Evolutionary conservation across 371 early-diverging fungal genomes (phyloP).

Genomic region (Apophysomyces sp.): DNA sequence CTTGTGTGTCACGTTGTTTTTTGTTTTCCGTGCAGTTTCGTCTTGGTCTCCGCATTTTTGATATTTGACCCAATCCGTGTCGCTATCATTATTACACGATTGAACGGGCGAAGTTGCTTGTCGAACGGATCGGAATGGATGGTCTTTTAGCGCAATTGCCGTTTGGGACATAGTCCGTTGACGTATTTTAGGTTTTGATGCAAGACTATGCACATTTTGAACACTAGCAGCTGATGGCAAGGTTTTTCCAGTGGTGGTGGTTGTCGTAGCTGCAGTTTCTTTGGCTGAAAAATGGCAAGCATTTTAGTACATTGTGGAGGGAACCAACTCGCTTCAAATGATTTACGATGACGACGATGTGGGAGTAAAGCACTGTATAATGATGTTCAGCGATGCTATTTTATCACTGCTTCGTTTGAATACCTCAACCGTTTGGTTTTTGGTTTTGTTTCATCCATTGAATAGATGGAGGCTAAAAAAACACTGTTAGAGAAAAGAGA

Average conservation of each 20-base stretch:
- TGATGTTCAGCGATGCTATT: neutral
- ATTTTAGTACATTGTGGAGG: neutral
- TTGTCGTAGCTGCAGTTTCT: neutral
- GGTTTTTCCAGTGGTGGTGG: neutral
- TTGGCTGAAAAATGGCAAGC: neutral
- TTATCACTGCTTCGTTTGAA: neutral
- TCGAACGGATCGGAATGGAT: neutral
- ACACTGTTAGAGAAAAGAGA: neutral
- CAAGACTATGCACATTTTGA: neutral
- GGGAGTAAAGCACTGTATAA: neutral
- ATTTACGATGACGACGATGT: neutral
- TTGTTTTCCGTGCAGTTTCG: constrained; percentile 10
- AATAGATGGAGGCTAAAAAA: neutral
- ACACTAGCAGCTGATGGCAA: neutral
- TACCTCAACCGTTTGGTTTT: neutral
- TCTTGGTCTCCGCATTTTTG: neutral
- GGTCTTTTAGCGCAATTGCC: neutral
- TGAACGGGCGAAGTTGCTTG: neutral
- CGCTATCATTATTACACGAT: neutral
- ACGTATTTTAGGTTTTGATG: constrained; percentile 3
- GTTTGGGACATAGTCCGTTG: constrained; percentile 21
- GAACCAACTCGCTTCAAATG: neutral
- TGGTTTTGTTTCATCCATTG: neutral
- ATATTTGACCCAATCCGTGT: neutral
- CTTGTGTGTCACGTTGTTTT: constrained; percentile 2